Evolutionary conservation across 495 filamentous ascomycete genomes (phyloP).

Genomic region (Neurospora tetraspora): DNA sequence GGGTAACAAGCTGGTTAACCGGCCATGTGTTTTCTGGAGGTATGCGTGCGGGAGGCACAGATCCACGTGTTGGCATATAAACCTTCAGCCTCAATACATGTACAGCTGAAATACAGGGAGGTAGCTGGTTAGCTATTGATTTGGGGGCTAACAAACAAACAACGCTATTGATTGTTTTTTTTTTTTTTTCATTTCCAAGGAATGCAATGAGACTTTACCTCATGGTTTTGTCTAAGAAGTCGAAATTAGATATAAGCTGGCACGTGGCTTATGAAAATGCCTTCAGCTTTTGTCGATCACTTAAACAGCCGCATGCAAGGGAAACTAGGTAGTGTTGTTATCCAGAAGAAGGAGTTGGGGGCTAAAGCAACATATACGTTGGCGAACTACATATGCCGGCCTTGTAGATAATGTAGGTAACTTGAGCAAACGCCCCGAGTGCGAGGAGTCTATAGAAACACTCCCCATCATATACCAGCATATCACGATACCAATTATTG

Average conservation of each 20-base stretch:
- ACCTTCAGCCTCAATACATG: neutral
- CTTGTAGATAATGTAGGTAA: too few species aligned
- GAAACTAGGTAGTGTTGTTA: neutral
- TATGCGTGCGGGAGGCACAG: neutral
- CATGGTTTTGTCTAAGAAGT: neutral
- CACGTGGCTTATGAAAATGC: too few species aligned
- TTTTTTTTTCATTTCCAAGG: neutral
- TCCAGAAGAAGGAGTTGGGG: neutral
- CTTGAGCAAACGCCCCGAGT: too few species aligned
- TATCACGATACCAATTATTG: too few species aligned
- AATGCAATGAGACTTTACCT: neutral
- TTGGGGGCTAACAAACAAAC: neutral
- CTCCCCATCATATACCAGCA: too few species aligned
- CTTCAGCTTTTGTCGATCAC: neutral
- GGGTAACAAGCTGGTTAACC: too few species aligned
- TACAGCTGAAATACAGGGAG: neutral
- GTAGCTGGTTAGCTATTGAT: neutral
- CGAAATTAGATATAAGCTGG: neutral
- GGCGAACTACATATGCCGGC: neutral
- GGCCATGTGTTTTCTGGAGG: too few species aligned
- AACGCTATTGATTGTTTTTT: neutral
- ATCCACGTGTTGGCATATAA: neutral
- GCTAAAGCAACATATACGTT: neutral
- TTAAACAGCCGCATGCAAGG: neutral
- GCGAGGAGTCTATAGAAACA: too few species aligned